Evolutionary conservation across 163 green algal species (phyloP), one percentile per base, ranked within the genome.

Genomic region (Picocystis sp.): DNA sequence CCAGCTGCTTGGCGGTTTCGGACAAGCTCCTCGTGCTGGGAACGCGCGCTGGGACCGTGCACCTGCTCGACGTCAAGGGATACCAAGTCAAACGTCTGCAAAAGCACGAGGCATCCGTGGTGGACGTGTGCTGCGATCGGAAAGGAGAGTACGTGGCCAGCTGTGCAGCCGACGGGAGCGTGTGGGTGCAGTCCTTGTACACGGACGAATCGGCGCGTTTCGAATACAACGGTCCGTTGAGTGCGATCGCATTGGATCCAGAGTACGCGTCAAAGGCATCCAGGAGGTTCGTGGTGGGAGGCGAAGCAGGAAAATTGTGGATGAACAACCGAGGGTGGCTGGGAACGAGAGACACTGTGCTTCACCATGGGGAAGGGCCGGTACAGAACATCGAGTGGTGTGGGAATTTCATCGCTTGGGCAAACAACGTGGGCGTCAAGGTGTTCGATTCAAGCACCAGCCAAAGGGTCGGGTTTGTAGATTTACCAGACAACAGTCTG

Each of bases 311-410:
- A 9, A 61, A 78, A 43, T 63, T 94, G 8, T 52, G 77, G 2
- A 65, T 93, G 41, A 80, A 68, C 62, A 78, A 83, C 22, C 76
- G 76, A 71, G 84, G 84, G n/a, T 94, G 84, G 85, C 67, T 94
- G 50, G 83, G 82, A 10, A 72, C 60, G 25, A 69, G 55, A 13
- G 82, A 91, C 60, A 73, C 68, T 11, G 52, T 81, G 9, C 60
- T 95, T 44, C 76, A 83, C 34, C 57, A 70, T 23, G 86, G 80
- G 0, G 81, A 82, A 62, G 77, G 78, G 1, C 50, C 68, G 1
- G 66, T 95, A 13, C 62, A 62, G 12, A 58, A 58, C 13, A 61
- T 77, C 2, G 55, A 58, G 13, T 89, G 84, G 85, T 64, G 65
- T n/a, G 76, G 73, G 15, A 64, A 52, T 3, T 61, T 86, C 11